These are phyloP conservation scores for Coemansia erecta DNA, from an alignment of 192 early-diverging fungal species.

Conservation along the genomic window DNA sequence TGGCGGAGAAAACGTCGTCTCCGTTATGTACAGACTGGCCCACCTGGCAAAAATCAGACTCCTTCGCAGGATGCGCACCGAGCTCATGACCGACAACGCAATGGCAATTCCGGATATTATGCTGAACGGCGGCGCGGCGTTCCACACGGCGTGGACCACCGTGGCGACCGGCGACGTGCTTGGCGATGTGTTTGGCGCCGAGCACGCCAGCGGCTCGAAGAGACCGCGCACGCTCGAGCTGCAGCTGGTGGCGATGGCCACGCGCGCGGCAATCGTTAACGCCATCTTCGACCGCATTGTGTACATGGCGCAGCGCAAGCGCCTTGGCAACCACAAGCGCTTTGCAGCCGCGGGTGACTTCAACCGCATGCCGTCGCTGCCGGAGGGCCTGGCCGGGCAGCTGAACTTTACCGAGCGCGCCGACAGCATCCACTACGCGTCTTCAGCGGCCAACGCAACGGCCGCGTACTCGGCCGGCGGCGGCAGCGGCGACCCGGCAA, in stretches of 20 bases:
- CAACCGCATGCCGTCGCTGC: too few species aligned
- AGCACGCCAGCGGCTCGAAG: neutral
- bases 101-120: neutral
- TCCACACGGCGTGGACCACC: neutral
- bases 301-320: too few species aligned
- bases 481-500: neutral
- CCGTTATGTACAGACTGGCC: neutral
- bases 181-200: neutral
- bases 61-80: neutral
- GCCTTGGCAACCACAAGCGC: too few species aligned
- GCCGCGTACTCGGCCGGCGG: conserved; percentile 2
- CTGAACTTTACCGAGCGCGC: neutral
- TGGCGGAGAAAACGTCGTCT: too few species aligned
- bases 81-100: neutral
- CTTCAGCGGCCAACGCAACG: neutral
- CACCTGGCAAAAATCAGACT: neutral
- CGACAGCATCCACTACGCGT: neutral
- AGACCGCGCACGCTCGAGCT: too few species aligned
- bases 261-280: too few species aligned
- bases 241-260: too few species aligned
- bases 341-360: too few species aligned
- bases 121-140: neutral
- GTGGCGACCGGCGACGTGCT: neutral
- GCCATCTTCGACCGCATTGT: too few species aligned
- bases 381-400: too few species aligned